Percentiles rank a stretch among this genome's conserved stretches.
phyloP scores from a whole-genome alignment of 2,329 filamentous ascomycete genomes.

The Xylaria sp. region DNA sequence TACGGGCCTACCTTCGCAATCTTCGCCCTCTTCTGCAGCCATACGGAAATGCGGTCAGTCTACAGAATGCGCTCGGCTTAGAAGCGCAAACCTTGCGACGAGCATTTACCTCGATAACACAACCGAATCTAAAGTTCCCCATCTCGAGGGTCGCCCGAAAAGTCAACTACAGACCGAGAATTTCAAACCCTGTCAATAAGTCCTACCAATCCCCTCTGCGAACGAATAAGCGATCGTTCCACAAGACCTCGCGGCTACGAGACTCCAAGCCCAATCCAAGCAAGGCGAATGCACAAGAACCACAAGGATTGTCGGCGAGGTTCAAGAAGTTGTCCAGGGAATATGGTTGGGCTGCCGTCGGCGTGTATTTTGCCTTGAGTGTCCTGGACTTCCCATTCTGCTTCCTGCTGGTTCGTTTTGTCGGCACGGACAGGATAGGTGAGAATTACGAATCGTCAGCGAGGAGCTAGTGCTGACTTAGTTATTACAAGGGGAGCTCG shows the following conservation, averaged over 20 bases:
- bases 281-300: slow-evolving; percentile 34
- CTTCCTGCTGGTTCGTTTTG: slow-evolving; percentile 83
- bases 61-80: slow-evolving; percentile 35
- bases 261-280: slow-evolving; percentile 40
- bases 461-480: slow-evolving; percentile 27
- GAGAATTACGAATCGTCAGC: slow-evolving; percentile 48
- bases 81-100: slow-evolving; percentile 36
- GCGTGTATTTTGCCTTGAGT: slow-evolving; percentile 87
- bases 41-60: slow-evolving; percentile 26
- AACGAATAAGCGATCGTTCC: slow-evolving; percentile 42
- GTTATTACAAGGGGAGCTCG: slow-evolving; percentile 61
- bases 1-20: slow-evolving; percentile 31
- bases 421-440: slow-evolving; percentile 90
- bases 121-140: slow-evolving; percentile 18
- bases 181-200: slow-evolving; percentile 26
- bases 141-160: slow-evolving; percentile 26
- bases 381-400: slow-evolving; percentile 94
- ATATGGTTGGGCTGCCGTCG: slow-evolving; percentile 92
- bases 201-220: slow-evolving; percentile 33
- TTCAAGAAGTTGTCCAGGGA: slow-evolving; percentile 87
- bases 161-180: slow-evolving; percentile 32
- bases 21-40: slow-evolving; percentile 33
- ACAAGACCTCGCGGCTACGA: slow-evolving; percentile 43
- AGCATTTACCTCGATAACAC: slow-evolving; percentile 37
- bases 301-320: slow-evolving; percentile 69